Evolutionary conservation across 768 basidiomycete species (phyloP).

Genomic region (Boletus pseudo-olivaceus): DNA sequence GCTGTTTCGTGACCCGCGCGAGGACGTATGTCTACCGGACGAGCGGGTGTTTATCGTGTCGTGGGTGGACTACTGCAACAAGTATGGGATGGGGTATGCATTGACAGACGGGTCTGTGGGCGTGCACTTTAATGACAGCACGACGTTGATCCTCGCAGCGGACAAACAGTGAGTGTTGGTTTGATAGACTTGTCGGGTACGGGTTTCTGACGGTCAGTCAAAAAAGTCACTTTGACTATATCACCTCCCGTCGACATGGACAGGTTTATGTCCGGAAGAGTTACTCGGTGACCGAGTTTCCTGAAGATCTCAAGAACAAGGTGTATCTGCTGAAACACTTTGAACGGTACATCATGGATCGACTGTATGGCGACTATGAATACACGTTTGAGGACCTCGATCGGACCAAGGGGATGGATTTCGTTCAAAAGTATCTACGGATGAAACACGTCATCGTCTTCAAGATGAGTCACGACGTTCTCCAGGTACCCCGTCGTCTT

Average conservation of each 20-base stretch:
- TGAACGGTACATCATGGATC: slow-evolving; percentile 90
- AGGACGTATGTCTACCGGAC: slow-evolving; percentile 50
- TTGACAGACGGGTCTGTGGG: slow-evolving; percentile 93
- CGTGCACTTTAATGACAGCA: slow-evolving; percentile 96
- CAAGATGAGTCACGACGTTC: slow-evolving; percentile 89
- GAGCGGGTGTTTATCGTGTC: slow-evolving; percentile 90
- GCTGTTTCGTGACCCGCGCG: slow-evolving; percentile 64
- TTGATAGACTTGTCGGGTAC: background rate
- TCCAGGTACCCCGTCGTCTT: slow-evolving; percentile 61
- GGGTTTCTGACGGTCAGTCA: background rate
- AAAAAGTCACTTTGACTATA: slow-evolving; percentile 77
- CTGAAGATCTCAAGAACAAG: slow-evolving; percentile 84
- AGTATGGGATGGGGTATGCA: slow-evolving; percentile 99
- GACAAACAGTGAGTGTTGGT: slow-evolving; percentile 68
- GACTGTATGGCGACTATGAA: slow-evolving; percentile 78
- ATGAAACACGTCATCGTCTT: slow-evolving; percentile 98
- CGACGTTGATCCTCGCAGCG: slow-evolving; percentile 77
- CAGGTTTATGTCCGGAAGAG: slow-evolving; percentile 70
- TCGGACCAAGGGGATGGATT: slow-evolving; percentile 83
- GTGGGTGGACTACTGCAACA: slow-evolving; percentile 99
- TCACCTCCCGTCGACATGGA: slow-evolving; percentile 65
- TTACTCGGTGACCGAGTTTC: slow-evolving; percentile 64
- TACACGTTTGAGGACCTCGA: slow-evolving; percentile 73
- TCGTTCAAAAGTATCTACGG: slow-evolving; percentile 90
- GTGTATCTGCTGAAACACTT: slow-evolving; percentile 93